A percentile compares a stretch with the other conserved stretches of the same genome.
Conservation (phyloP, 2,329 filamentous ascomycete genomes). For the Dothideomycetes sp. region DNA sequence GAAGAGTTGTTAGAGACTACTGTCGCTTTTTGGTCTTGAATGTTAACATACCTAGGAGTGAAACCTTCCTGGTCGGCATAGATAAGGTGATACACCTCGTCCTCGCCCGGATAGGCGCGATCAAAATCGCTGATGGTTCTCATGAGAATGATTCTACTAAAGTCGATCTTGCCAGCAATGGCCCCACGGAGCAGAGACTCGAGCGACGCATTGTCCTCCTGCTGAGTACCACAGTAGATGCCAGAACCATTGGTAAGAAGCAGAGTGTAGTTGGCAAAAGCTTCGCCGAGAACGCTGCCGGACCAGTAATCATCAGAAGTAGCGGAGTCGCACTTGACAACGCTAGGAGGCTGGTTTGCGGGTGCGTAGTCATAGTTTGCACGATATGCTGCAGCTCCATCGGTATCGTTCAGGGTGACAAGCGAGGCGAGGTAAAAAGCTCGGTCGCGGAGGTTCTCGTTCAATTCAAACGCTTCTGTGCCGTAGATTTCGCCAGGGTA, state of each 20-base stretch:
- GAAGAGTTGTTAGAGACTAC: too few relatives aligned
- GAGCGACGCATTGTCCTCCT: constrained; percentile 26
- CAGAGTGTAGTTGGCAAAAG: constrained; percentile 19
- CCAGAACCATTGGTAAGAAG: constrained; percentile 24
- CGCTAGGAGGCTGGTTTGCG: constrained; percentile 16
- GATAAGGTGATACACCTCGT: constrained; percentile 48
- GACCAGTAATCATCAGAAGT: constrained; percentile 21
- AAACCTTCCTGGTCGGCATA: constrained; percentile 52
- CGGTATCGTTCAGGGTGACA: constrained; percentile 19
- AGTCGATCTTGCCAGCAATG: constrained; percentile 20
- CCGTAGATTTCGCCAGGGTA: constrained; percentile 20
- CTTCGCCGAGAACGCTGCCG: constrained; percentile 17
- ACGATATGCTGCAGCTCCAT: constrained; percentile 18
- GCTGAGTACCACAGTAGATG: constrained; percentile 23
- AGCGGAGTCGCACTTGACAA: constrained; percentile 21
- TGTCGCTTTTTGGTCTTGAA: too few relatives aligned
- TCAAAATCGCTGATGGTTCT: constrained; percentile 56
- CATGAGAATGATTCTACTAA: constrained; percentile 23
- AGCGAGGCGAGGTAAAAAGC: constrained; percentile 16
- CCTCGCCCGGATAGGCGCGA: constrained; percentile 48
- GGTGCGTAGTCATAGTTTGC: constrained; percentile 18
- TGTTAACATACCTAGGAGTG: too few relatives aligned
- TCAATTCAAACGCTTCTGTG: constrained; percentile 26
- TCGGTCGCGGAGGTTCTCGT: constrained; percentile 18
- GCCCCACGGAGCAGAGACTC: constrained; percentile 22